A percentile compares a stretch with the other conserved stretches of the same genome.
These are phyloP conservation scores for Apiotrichum montevideense DNA, from an alignment of 1,284 basidiomycete species.

Conservation along the genomic window DNA sequence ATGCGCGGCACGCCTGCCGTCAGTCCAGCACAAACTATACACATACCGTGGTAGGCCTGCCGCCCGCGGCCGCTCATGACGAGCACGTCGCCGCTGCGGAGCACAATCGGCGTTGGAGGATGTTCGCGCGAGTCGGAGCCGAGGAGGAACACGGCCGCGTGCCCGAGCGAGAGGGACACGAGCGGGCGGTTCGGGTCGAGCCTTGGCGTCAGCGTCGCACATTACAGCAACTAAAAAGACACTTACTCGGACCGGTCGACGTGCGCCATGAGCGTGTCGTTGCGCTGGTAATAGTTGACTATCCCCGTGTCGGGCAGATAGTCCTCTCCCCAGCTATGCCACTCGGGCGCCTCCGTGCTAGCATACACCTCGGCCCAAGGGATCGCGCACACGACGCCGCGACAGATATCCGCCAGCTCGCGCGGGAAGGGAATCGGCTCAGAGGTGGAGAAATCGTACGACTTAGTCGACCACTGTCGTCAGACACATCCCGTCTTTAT, in stretches of 20 bases:
- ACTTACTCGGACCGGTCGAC: conserved; percentile 76
- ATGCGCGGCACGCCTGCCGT: conserved; percentile 73
- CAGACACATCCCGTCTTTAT: neutral
- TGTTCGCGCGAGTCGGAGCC: conserved; percentile 69
- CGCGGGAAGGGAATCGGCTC: conserved; percentile 59
- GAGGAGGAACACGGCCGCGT: conserved; percentile 80
- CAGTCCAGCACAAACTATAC: neutral
- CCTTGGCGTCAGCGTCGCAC: conserved; percentile 33
- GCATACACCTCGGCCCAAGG: conserved; percentile 64
- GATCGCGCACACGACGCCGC: conserved; percentile 56
- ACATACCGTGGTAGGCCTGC: conserved; percentile 72
- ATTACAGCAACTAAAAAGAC: conserved; percentile 8
- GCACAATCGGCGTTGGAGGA: conserved; percentile 68
- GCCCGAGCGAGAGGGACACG: conserved; percentile 86
- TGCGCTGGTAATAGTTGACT: conserved; percentile 78
- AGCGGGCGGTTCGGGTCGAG: conserved; percentile 66
- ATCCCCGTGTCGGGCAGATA: conserved; percentile 87
- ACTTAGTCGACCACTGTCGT: conserved; percentile 77
- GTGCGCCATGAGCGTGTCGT: conserved; percentile 88
- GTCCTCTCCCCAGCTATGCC: conserved; percentile 63
- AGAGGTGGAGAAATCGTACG: conserved; percentile 67
- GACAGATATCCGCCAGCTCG: conserved; percentile 58
- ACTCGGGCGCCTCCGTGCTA: conserved; percentile 51
- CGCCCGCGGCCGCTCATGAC: conserved; percentile 83
- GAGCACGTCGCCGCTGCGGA: conserved; percentile 81